Percentiles rank a stretch among this genome's conserved stretches.
Evolutionary conservation across 1,284 basidiomycete genomes (phyloP).

Genomic region (Moniliella sp.): DNA sequence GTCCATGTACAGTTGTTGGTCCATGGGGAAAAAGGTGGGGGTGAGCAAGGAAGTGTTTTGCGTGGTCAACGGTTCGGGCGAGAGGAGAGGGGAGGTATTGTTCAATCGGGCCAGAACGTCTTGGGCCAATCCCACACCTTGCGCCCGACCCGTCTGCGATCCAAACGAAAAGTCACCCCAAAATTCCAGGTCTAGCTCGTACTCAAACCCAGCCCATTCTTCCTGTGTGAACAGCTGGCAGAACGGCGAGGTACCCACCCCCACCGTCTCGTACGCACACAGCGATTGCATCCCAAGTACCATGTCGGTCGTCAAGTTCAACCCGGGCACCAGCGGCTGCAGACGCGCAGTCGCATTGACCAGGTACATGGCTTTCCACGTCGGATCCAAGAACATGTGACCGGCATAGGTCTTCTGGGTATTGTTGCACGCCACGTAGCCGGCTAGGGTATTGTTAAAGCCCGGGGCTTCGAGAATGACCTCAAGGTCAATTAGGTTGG

Average conservation of each 20-base stretch:
- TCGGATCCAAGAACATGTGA: no score
- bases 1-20: no score
- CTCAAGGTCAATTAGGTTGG: slow-evolving; percentile 13
- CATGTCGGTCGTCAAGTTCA: no score
- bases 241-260: slow-evolving; percentile 39
- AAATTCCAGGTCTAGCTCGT: slow-evolving; percentile 21
- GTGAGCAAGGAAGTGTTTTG: no score
- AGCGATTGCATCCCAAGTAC: no score
- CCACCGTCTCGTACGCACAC: slow-evolving; percentile 21
- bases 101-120: slow-evolving; percentile 25
- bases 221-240: slow-evolving; percentile 69
- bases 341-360: neutral
- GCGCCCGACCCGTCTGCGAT: slow-evolving; percentile 51
- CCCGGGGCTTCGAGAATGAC: slow-evolving; percentile 33
- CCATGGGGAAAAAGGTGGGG: no score
- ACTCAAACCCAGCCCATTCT: slow-evolving; percentile 63
- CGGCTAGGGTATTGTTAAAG: slow-evolving; percentile 52
- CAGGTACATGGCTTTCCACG: no score
- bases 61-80: no score
- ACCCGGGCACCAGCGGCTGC: no score
- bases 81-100: no score
- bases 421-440: slow-evolving; percentile 1
- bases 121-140: slow-evolving; percentile 58
- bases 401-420: no score
- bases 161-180: slow-evolving; percentile 54